phyloP scores from a whole-genome alignment of 805 yeast genomes.

The Monosporozyma aquatica region DNA sequence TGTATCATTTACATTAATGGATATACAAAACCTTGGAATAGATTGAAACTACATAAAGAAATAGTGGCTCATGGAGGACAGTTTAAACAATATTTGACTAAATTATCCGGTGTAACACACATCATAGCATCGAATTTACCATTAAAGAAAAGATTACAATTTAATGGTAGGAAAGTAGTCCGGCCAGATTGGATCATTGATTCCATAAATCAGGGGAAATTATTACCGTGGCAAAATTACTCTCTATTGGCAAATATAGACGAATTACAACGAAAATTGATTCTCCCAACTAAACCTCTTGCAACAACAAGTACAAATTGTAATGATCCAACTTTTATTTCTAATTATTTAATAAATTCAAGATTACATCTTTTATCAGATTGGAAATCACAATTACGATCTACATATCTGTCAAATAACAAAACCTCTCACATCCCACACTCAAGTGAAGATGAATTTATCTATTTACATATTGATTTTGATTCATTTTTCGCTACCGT shows the following conservation, averaged over 20 bases:
- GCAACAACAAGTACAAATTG: constrained; percentile 34
- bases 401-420: constrained; percentile 35
- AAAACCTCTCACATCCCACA: neutral
- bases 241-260: constrained; percentile 41
- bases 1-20: constrained; percentile 82
- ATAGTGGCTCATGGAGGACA: constrained; percentile 75
- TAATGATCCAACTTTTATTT: constrained; percentile 65
- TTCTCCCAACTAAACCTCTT: no score
- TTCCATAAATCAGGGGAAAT: constrained; percentile 38
- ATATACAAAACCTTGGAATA: constrained; percentile 65
- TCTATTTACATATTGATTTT: constrained; percentile 77
- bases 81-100: constrained; percentile 44
- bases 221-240: constrained; percentile 67
- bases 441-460: constrained; percentile 4
- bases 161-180: constrained; percentile 62
- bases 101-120: constrained; percentile 67
- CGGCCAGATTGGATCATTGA: constrained; percentile 76
- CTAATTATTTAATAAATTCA: constrained; percentile 67
- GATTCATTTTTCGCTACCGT: constrained; percentile 92
- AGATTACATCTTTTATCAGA: constrained; percentile 80
- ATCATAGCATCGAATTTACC: constrained; percentile 74
- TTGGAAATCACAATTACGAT: constrained; percentile 71
- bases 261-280: constrained; percentile 41
- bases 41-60: constrained; percentile 57
- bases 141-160: constrained; percentile 61